A percentile compares a stretch with the other conserved stretches of the same genome.
phyloP scores from a whole-genome alignment of 2,329 filamentous ascomycete species.

The Aspergillus fumigatus region DNA sequence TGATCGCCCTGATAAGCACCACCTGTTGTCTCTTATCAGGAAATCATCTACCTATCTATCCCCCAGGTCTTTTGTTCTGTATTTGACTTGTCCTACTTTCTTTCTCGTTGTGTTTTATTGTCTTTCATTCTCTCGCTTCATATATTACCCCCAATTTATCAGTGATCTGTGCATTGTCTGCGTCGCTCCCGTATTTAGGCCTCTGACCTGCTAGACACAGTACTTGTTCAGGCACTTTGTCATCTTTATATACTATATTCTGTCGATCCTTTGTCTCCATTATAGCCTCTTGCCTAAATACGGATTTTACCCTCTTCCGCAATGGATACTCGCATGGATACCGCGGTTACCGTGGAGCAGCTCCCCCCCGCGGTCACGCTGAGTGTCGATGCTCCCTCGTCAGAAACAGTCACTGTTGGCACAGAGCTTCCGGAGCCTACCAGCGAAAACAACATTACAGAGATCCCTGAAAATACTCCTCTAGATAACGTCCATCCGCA shows the following conservation, averaged over 20 bases:
- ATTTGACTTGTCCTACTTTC: not conserved
- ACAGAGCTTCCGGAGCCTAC: slow-evolving; percentile 8
- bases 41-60: not conserved
- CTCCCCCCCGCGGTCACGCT: slow-evolving; percentile 12
- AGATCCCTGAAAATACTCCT: slow-evolving; percentile 1
- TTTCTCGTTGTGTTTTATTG: slow-evolving; percentile 2
- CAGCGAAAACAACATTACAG: slow-evolving; percentile 1
- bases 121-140: slow-evolving; percentile 6
- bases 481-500: slow-evolving; percentile 7
- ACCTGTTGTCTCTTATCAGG: not conserved
- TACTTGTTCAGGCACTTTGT: not conserved
- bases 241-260: not conserved
- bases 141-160: slow-evolving; percentile 8
- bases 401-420: slow-evolving; percentile 5
- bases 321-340: slow-evolving; percentile 17
- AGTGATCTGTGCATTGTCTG: not conserved
- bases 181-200: not conserved
- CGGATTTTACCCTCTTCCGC: not conserved
- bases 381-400: slow-evolving; percentile 3
- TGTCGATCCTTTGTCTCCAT: not conserved
- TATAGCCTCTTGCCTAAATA: not conserved
- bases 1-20: not conserved
- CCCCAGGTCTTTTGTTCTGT: not conserved
- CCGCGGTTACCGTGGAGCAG: slow-evolving; percentile 11
- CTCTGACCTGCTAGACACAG: not conserved